A percentile compares a stretch with the other conserved stretches of the same genome.
These are phyloP conservation scores for Trichoderma harzianum DNA, from an alignment of 2,329 filamentous ascomycete genomes.

Conservation along the genomic window DNA sequence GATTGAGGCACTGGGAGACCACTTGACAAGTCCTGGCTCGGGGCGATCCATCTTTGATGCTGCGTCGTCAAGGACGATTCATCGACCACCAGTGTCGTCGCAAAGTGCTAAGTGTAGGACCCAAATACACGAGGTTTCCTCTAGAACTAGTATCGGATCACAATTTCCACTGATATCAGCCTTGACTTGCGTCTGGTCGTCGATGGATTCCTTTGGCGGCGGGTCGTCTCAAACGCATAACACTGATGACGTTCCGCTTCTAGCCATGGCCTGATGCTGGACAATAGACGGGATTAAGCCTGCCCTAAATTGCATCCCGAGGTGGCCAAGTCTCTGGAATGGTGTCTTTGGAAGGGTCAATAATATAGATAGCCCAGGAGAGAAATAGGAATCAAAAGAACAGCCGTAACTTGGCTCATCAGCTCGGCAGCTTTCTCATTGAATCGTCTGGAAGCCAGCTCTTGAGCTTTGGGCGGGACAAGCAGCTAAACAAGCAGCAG, in stretches of 20 bases:
- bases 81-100: neutral
- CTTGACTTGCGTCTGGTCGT: neutral
- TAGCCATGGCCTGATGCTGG: neutral
- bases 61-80: neutral
- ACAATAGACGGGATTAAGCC: neutral
- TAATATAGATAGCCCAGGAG: neutral
- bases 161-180: neutral
- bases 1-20: slow-evolving; percentile 57
- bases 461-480: neutral
- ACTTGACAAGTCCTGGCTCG: slow-evolving; percentile 62
- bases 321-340: neutral
- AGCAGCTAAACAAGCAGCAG: neutral
- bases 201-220: neutral
- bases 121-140: neutral
- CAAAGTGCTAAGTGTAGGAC: neutral
- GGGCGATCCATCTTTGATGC: slow-evolving; percentile 51
- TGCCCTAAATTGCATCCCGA: neutral
- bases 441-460: neutral
- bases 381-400: neutral
- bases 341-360: neutral
- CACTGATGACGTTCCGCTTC: neutral
- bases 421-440: neutral
- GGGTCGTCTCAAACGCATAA: neutral
- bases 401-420: neutral
- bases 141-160: neutral